A percentile compares a stretch with the other conserved stretches of the same genome.
phyloP scores from a whole-genome alignment of 257 asterid species.

The Solanum commersonii region DNA sequence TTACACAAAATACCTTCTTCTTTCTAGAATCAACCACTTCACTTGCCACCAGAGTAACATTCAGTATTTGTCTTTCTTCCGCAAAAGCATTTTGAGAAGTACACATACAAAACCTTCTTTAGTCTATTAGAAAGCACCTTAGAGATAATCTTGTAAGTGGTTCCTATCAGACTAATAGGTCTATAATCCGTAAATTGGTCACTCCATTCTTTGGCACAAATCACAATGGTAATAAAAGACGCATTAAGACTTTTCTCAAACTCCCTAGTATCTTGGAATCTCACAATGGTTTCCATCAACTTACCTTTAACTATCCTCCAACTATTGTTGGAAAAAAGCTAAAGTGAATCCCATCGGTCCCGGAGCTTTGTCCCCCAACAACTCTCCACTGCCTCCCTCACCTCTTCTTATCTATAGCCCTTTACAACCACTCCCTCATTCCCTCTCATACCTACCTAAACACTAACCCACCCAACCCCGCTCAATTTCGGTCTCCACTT shows the following conservation, averaged over 20 bases:
- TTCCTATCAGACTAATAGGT: not conserved
- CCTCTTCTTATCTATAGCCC: not conserved
- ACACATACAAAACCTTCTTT: not conserved
- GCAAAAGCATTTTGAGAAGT: not conserved
- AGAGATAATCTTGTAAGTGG: not conserved
- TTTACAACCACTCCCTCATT: not conserved
- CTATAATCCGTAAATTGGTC: not conserved
- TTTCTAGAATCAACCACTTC: not conserved
- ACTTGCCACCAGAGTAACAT: not conserved
- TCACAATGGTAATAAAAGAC: not conserved
- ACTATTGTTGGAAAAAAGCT: not conserved
- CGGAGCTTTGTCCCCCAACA: not conserved
- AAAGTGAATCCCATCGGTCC: not conserved
- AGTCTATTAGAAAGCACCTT: not conserved
- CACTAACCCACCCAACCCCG: not conserved
- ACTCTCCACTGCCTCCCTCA: not conserved
- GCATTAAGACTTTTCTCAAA: not conserved
- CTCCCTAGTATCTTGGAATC: not conserved
- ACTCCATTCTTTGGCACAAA: not conserved
- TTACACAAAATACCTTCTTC: not conserved
- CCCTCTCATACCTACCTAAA: not conserved
- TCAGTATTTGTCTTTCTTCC: not conserved
- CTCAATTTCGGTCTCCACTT: not conserved
- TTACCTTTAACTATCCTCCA: not conserved
- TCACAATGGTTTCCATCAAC: not conserved